Evolutionary conservation across 345 rosid genomes (phyloP).

Genomic region (Psidium friedrichsthalianum): DNA sequence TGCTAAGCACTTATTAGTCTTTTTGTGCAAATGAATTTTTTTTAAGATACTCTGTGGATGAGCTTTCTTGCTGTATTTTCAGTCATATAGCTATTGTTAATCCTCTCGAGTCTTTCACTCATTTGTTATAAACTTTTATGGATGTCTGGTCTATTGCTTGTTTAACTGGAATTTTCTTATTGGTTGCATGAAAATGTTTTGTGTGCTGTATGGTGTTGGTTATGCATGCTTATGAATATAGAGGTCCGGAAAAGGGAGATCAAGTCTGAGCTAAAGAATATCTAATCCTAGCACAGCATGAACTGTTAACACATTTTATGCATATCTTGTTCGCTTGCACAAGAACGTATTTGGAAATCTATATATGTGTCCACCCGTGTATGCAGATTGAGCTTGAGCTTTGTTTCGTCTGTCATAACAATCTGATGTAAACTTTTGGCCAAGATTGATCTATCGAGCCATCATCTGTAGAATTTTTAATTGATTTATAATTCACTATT

Average conservation of each 20-base stretch:
- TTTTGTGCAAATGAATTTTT: not conserved
- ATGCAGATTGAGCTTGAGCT: not conserved
- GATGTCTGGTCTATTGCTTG: not conserved
- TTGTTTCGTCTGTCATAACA: not conserved
- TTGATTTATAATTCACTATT: not conserved
- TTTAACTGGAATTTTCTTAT: not conserved
- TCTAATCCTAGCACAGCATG: not conserved
- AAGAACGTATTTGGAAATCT: not conserved
- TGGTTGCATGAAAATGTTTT: not conserved
- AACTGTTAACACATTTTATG: not conserved
- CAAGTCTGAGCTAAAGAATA: not conserved
- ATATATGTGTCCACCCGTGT: not conserved
- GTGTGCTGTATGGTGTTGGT: not conserved
- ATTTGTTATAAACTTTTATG: not conserved
- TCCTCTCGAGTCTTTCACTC: not conserved
- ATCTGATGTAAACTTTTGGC: not conserved
- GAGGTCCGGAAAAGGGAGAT: not conserved
- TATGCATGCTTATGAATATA: not conserved
- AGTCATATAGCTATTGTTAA: not conserved
- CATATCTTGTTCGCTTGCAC: not conserved
- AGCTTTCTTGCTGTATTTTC: not conserved
- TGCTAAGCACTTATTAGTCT: not conserved
- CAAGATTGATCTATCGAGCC: not conserved
- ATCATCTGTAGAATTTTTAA: not conserved
- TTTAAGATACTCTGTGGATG: not conserved